Evolutionary conservation across 208 protist genomes (phyloP).

Genomic region (Trypanosoma melophagium): DNA sequence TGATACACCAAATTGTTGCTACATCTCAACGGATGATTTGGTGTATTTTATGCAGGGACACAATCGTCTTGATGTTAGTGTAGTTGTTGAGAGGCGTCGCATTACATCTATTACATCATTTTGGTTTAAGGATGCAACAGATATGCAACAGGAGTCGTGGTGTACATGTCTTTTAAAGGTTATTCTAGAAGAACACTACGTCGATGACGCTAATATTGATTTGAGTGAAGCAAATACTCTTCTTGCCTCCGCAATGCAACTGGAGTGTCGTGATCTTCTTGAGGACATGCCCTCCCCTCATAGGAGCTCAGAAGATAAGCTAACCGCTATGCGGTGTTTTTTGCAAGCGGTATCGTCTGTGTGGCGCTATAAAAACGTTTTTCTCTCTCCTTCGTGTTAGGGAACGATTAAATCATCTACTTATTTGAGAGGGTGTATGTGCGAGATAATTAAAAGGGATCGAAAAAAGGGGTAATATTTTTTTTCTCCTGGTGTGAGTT

Average conservation of each 20-base stretch:
- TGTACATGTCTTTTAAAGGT: conserved; percentile 20
- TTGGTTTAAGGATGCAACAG: conserved; percentile 1
- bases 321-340: conserved; percentile 35
- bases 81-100: conserved; percentile 19
- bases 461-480: not conserved
- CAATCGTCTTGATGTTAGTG: conserved; percentile 19
- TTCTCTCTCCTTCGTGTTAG: not conserved
- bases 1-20: not conserved
- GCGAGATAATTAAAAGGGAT: no score
- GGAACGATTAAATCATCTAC: not conserved
- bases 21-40: not conserved
- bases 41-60: conserved; percentile 11
- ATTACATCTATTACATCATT: conserved; percentile 7
- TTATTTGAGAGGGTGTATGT: not conserved
- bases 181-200: conserved; percentile 22
- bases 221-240: conserved; percentile 36
- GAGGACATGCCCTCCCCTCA: not conserved
- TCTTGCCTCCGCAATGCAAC: not conserved
- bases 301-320: not conserved
- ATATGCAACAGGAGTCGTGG: not conserved
- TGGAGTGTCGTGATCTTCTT: conserved; percentile 20
- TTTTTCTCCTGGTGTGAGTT: not conserved
- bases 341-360: conserved; percentile 33
- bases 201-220: conserved; percentile 11
- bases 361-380: conserved; percentile 71